phyloP scores from a whole-genome alignment of 164 flowering plant genomes.

The Euptelea pleiosperma region DNA sequence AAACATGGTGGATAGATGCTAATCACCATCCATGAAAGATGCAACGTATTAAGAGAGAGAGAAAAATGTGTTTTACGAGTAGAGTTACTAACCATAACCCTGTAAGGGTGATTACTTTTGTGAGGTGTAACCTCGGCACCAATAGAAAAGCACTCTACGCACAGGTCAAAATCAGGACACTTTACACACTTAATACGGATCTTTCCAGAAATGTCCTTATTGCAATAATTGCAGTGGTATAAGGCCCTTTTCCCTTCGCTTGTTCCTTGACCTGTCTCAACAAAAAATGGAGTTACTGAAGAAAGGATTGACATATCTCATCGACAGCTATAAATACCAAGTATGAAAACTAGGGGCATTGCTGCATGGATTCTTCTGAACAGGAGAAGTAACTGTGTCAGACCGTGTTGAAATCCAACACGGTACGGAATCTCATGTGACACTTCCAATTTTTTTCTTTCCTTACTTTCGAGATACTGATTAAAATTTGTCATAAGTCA shows the following conservation, averaged over 20 bases:
- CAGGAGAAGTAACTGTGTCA: too few relatives aligned
- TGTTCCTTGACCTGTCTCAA: constrained; percentile 50
- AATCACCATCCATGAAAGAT: too few relatives aligned
- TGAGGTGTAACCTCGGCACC: constrained; percentile 88
- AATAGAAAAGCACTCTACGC: constrained; percentile 88
- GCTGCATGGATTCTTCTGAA: too few relatives aligned
- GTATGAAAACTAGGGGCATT: too few relatives aligned
- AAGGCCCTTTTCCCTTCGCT: constrained; percentile 63
- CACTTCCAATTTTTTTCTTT: too few relatives aligned
- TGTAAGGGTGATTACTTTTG: constrained; percentile 72
- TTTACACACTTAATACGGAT: constrained; percentile 68
- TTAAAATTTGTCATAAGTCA: too few relatives aligned
- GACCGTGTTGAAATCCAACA: too few relatives aligned
- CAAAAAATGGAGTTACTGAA: not conserved
- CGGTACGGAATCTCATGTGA: too few relatives aligned
- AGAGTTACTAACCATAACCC: constrained; percentile 79
- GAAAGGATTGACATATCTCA: not conserved
- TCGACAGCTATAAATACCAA: too few relatives aligned
- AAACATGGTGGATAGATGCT: too few relatives aligned
- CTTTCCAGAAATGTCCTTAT: constrained; percentile 73
- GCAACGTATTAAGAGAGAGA: too few relatives aligned
- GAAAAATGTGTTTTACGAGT: not conserved
- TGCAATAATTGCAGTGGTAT: constrained; percentile 82
- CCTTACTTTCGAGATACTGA: too few relatives aligned
- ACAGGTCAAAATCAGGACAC: constrained; percentile 86